Evolutionary conservation across 2,329 filamentous ascomycete species (phyloP).

Genomic region (Calonectria pseudoreteaudii): DNA sequence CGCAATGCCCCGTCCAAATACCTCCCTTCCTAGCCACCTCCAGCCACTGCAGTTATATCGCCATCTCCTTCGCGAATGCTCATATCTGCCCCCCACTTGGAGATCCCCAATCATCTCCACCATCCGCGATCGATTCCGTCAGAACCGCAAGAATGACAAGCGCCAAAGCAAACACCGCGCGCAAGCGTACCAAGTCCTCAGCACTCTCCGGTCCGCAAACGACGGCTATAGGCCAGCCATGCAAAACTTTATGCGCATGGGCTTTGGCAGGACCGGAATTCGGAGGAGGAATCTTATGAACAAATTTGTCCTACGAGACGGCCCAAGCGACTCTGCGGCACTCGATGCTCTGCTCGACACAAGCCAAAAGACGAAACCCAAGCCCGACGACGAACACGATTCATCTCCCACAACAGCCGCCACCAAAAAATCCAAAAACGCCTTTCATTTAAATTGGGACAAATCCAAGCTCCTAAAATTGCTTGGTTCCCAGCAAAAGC

Average conservation of each 20-base stretch:
- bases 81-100: conserved; percentile 68
- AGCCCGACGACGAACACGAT: not conserved
- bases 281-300: conserved; percentile 61
- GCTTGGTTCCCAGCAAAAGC: conserved; percentile 54
- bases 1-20: conserved; percentile 46
- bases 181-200: conserved; percentile 57
- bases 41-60: conserved; percentile 61
- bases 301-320: conserved; percentile 50
- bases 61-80: conserved; percentile 69
- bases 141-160: conserved; percentile 46
- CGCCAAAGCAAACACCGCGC: conserved; percentile 49
- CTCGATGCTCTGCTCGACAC: conserved; percentile 50
- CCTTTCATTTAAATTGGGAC: conserved; percentile 64
- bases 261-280: conserved; percentile 66
- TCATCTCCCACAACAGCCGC: not conserved
- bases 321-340: conserved; percentile 54
- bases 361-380: not conserved
- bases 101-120: conserved; percentile 56
- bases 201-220: conserved; percentile 65
- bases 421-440: conserved; percentile 29
- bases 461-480: conserved; percentile 56
- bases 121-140: conserved; percentile 61
- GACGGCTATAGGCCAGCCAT: conserved; percentile 61
- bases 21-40: conserved; percentile 40
- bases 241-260: conserved; percentile 58